Conservation (phyloP, 768 basidiomycete species). For the Pleurotus tuber-regium region DNA sequence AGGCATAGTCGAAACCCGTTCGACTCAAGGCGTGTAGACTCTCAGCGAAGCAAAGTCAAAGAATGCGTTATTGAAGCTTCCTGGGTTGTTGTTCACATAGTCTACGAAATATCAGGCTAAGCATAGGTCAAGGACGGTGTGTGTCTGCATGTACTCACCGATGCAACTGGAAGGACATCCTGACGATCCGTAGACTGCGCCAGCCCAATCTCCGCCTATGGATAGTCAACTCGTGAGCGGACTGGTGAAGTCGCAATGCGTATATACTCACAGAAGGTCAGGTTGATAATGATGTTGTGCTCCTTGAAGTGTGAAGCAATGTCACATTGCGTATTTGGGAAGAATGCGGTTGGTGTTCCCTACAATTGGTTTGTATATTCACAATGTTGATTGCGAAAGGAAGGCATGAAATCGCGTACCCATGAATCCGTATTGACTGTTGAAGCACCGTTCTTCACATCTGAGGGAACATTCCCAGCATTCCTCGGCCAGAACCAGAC, state of each 20-base stretch:
- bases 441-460: slow-evolving; percentile 30
- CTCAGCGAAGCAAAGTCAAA: slow-evolving; percentile 60
- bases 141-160: slow-evolving; percentile 41
- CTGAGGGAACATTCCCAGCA: slow-evolving; percentile 35
- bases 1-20: too few relatives aligned
- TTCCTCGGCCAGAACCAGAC: slow-evolving; percentile 64
- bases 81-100: slow-evolving; percentile 59
- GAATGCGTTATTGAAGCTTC: slow-evolving; percentile 57
- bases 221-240: not conserved
- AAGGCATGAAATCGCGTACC: too few relatives aligned
- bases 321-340: slow-evolving; percentile 60
- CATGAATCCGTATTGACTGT: slow-evolving; percentile 39
- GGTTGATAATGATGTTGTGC: slow-evolving; percentile 66
- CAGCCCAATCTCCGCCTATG: slow-evolving; percentile 56
- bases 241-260: not conserved
- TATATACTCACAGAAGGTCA: slow-evolving; percentile 36
- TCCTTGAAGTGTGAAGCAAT: slow-evolving; percentile 49
- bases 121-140: too few relatives aligned
- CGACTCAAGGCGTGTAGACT: too few relatives aligned
- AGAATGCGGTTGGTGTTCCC: slow-evolving; percentile 56
- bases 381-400: not conserved
- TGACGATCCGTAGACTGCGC: slow-evolving; percentile 37
- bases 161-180: slow-evolving; percentile 54
- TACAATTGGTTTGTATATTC: too few relatives aligned
- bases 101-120: slow-evolving; percentile 29